Evolutionary conservation across 176 grass and related monocot genomes (phyloP).

Genomic region (Neostapfia colusana): DNA sequence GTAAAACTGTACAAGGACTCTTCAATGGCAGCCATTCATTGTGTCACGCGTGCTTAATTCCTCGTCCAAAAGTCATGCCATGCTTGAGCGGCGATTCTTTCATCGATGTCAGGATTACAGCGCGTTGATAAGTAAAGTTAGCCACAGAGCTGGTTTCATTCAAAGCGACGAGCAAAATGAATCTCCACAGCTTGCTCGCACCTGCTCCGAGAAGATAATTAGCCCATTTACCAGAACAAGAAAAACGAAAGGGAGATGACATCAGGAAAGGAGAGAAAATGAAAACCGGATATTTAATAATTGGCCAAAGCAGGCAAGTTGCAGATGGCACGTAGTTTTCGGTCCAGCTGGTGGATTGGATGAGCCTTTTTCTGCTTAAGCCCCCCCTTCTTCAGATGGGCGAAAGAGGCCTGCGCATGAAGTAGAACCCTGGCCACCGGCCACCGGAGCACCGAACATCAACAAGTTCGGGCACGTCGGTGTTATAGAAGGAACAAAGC

Average conservation of each 20-base stretch:
- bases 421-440: conserved; percentile 38
- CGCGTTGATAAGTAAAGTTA: neutral
- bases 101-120: neutral
- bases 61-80: neutral
- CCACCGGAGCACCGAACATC: conserved; percentile 38
- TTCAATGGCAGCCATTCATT: conserved; percentile 31
- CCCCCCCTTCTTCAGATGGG: conserved; percentile 43
- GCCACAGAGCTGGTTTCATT: neutral
- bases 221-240: conserved; percentile 26
- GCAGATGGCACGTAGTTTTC: conserved; percentile 49
- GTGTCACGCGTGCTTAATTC: neutral
- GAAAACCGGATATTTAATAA: conserved; percentile 42
- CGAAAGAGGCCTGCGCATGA: conserved; percentile 26
- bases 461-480: conserved; percentile 34
- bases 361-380: conserved; percentile 18
- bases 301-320: conserved; percentile 46
- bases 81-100: neutral
- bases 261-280: conserved; percentile 12
- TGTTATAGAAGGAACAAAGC: conserved; percentile 40
- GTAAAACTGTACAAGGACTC: conserved; percentile 27
- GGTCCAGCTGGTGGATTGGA: conserved; percentile 41
- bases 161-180: neutral
- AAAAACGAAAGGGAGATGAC: neutral
- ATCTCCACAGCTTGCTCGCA: conserved; percentile 25
- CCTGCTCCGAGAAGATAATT: conserved; percentile 40